A percentile compares a stretch with the other conserved stretches of the same genome.
phyloP scores from a whole-genome alignment of 129 eudicot species.

The Saussurea involucrata region DNA sequence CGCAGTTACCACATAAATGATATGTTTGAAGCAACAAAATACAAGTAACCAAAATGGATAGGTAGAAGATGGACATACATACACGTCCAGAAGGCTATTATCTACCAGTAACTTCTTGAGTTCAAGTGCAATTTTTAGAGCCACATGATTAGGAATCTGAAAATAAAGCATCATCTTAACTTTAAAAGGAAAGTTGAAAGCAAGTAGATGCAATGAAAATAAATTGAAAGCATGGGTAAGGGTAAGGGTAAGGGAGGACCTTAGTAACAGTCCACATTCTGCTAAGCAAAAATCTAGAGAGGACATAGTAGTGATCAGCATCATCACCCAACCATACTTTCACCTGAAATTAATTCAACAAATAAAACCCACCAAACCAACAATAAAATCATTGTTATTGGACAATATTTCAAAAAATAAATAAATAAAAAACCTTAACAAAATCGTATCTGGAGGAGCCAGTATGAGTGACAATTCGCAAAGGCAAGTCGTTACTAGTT shows the following conservation, averaged over 20 bases:
- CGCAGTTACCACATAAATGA: conserved; percentile 11
- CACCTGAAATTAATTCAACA: conserved; percentile 28
- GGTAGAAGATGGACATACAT: conserved; percentile 12
- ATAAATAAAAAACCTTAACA: conserved; percentile 43
- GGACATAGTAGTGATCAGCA: conserved; percentile 77
- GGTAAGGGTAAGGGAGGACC: conserved; percentile 22
- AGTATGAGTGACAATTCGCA: conserved; percentile 37
- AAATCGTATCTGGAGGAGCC: conserved; percentile 74
- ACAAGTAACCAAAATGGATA: not conserved
- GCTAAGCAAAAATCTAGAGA: conserved; percentile 73
- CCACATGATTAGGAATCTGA: conserved; percentile 79
- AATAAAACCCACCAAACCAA: not conserved
- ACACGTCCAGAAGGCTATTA: conserved; percentile 76
- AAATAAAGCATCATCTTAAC: not conserved
- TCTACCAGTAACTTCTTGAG: conserved; percentile 67
- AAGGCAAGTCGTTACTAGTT: not conserved
- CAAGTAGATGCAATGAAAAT: not conserved
- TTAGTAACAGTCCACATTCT: conserved; percentile 74
- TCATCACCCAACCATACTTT: conserved; percentile 79
- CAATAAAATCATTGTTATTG: not conserved
- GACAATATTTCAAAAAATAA: not conserved
- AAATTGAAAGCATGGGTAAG: too few species aligned
- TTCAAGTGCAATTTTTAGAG: conserved; percentile 68
- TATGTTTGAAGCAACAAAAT: not conserved
- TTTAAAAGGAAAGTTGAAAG: not conserved